Conservation (phyloP, 371 early-diverging fungal genomes). For the Lichtheimia hyalospora region DNA sequence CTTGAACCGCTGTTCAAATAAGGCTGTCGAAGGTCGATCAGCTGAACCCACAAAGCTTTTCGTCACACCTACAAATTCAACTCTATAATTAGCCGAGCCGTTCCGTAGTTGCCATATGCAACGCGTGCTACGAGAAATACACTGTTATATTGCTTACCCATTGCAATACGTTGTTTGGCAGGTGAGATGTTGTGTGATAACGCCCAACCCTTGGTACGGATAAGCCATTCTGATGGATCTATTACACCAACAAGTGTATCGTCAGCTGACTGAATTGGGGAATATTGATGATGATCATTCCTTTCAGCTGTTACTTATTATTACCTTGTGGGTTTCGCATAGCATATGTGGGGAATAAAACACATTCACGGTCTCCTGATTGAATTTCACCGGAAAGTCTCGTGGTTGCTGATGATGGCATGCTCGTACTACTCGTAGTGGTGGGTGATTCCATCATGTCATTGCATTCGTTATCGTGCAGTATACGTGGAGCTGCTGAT, state of each 20-base stretch:
- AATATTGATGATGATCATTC: not conserved
- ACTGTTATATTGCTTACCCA: conserved; percentile 22
- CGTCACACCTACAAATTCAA: conserved; percentile 25
- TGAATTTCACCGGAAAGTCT: too few species aligned
- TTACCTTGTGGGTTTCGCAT: conserved; percentile 17
- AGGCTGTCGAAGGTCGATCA: conserved; percentile 19
- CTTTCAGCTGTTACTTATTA: not conserved
- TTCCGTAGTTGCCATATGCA: not conserved
- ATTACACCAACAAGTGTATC: conserved; percentile 1
- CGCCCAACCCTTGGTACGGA: conserved; percentile 42
- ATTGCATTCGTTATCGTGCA: too few species aligned
- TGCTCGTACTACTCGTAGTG: too few species aligned
- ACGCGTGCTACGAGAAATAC: not conserved
- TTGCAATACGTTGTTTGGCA: conserved; percentile 32
- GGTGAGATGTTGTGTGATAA: conserved; percentile 32
- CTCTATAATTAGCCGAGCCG: conserved; percentile 8
- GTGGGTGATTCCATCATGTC: too few species aligned
- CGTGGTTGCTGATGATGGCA: too few species aligned
- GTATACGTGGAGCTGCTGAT: too few species aligned
- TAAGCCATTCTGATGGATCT: conserved; percentile 33
- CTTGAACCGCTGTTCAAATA: conserved; percentile 44
- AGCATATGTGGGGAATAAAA: conserved; percentile 27
- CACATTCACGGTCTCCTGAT: conserved; percentile 16
- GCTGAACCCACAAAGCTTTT: conserved; percentile 32
- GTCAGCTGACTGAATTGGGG: conserved; percentile 8